Evolutionary conservation across 495 filamentous ascomycete species (phyloP).

Genomic region (Trichoderma gamsii): DNA sequence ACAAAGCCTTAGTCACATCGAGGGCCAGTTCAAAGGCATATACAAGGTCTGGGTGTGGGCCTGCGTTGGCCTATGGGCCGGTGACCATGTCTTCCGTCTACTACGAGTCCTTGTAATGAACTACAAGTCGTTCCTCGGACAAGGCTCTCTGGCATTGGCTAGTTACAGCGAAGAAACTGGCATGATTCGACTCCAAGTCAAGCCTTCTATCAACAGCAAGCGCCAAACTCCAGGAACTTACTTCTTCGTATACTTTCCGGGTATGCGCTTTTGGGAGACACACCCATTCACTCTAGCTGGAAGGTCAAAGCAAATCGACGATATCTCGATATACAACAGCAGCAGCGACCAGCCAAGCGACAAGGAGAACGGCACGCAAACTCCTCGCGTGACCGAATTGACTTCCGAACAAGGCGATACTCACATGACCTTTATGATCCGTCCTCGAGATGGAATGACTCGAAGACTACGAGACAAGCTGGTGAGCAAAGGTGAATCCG

Average conservation of each 20-base stretch:
- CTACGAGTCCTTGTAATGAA: not conserved
- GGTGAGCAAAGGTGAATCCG: conserved; percentile 1
- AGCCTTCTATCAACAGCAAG: conserved; percentile 1
- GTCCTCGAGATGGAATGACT: conserved; percentile 9
- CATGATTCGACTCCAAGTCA: conserved; percentile 1
- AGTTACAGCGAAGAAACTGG: conserved; percentile 11
- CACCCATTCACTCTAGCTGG: conserved; percentile 5
- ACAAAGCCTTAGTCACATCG: not conserved
- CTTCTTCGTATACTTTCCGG: conserved; percentile 1
- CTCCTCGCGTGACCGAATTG: conserved; percentile 1
- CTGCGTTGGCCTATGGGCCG: not conserved
- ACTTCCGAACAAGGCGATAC: not conserved
- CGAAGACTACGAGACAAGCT: not conserved
- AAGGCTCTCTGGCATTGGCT: not conserved
- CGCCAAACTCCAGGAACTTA: not conserved
- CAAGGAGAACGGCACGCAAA: not conserved
- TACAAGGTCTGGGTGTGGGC: not conserved
- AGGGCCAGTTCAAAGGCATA: not conserved
- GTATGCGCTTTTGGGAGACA: conserved; percentile 2
- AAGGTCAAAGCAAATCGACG: not conserved
- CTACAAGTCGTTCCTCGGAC: not conserved
- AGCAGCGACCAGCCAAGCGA: conserved; percentile 5
- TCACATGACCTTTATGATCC: conserved; percentile 8
- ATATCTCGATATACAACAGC: not conserved
- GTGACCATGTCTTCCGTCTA: not conserved